phyloP scores from a whole-genome alignment of 441 rosid species.

The Bocquillonia castaneifolia region DNA sequence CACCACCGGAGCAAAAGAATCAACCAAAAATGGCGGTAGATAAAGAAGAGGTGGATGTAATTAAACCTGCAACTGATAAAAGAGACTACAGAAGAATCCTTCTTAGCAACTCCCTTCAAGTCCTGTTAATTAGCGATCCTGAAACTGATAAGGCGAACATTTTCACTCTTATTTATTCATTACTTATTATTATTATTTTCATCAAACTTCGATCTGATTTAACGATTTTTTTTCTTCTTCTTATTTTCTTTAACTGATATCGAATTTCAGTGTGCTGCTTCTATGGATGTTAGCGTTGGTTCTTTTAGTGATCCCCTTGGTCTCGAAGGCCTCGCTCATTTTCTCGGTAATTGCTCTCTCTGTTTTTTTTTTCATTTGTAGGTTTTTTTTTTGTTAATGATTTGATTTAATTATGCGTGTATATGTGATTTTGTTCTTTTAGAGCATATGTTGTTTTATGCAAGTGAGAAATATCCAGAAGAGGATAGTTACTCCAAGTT shows the following conservation, averaged over 20 bases:
- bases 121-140: slow-evolving; percentile 73
- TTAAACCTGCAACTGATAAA: slow-evolving; percentile 71
- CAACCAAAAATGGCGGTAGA: slow-evolving; percentile 46
- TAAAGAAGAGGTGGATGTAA: slow-evolving; percentile 44
- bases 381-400: not conserved
- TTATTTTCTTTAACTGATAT: not conserved
- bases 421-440: slow-evolving; percentile 9
- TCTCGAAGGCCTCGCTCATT: slow-evolving; percentile 90
- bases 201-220: too few species aligned
- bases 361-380: not conserved
- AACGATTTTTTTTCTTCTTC: not conserved
- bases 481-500: slow-evolving; percentile 93
- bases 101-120: slow-evolving; percentile 64
- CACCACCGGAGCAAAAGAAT: too few species aligned
- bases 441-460: slow-evolving; percentile 97
- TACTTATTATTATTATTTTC: too few species aligned
- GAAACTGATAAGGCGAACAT: slow-evolving; percentile 68
- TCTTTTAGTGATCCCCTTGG: slow-evolving; percentile 76
- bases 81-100: slow-evolving; percentile 64
- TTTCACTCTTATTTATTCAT: not conserved
- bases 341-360: slow-evolving; percentile 45
- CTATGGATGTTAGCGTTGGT: slow-evolving; percentile 83
- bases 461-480: slow-evolving; percentile 78
- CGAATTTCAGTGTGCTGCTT: slow-evolving; percentile 72
- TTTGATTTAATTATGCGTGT: not conserved